Evolutionary conservation across 202 grass and related monocot species (phyloP), one percentile per base, ranked within the genome.

Genomic region (Alloteropsis angusta): DNA sequence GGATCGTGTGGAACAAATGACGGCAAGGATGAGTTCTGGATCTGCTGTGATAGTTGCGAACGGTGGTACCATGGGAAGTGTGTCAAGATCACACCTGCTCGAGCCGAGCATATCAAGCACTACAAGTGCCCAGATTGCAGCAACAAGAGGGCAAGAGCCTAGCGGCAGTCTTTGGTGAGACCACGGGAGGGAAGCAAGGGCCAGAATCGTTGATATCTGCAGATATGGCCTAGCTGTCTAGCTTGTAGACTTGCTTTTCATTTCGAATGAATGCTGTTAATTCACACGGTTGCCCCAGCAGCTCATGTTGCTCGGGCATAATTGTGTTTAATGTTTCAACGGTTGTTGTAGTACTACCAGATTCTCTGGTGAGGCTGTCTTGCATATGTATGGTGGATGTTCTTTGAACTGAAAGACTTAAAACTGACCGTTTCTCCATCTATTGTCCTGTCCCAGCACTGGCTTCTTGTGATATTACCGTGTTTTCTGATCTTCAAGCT

Each of bases 61-160:
- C 87, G 83, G 59, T 98, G 91, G 95, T 98, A 94, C 79, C 95
- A 98, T 84, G 95, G 95, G 7, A 91, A 92, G 63, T 98, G 95
- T 8, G 95, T 98, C 44, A 98, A 88, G 89, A 88, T 98, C 63
- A 94, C 94, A 1, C 94, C 94, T 39, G 95, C 95, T 52, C 76
- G 90, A 61, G 92, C 92, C 0, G 95, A 98, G 83, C 95, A 94
- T 67, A 98, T 98, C 71, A 98, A 95, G 85, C 95, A 98, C 53
- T 98, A 98, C 85, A 98, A 92, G 28, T 98, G 95, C 87, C 92
- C 95, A 71, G 92, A 90, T 68, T 98, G 95, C 72, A 77, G 75
- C 76, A 90, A 88, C 56, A 98, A 93, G 78, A 94, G 91, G 72
- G 85, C 85, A 21, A 90, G 91, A 43, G 88, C 83, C 37, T 89